A percentile compares a stretch with the other conserved stretches of the same genome.
Evolutionary conservation across 1,139 yeast species (phyloP).

Genomic region (Sugiyamaella neomexicana): DNA sequence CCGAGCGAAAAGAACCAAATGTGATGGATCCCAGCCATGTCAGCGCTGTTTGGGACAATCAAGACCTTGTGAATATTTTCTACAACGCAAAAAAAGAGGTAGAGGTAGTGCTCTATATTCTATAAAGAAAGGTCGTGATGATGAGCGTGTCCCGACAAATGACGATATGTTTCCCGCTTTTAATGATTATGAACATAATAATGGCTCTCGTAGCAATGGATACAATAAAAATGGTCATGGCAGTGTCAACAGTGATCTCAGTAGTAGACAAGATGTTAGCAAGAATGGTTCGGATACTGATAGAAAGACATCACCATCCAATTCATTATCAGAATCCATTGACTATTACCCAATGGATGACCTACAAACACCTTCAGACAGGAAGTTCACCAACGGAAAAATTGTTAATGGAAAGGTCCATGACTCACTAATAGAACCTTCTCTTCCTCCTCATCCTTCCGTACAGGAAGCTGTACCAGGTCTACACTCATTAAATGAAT

Average conservation of each 20-base stretch:
- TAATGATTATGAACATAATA: slow-evolving; percentile 2
- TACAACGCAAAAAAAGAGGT: slow-evolving; percentile 23
- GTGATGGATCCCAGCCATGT: slow-evolving; percentile 45
- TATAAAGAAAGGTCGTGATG: slow-evolving; percentile 5
- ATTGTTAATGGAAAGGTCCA: too few species aligned
- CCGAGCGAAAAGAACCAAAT: slow-evolving; percentile 44
- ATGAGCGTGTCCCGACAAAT: not conserved
- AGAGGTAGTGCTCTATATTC: slow-evolving; percentile 26
- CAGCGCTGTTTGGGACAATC: slow-evolving; percentile 37
- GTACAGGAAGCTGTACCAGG: not conserved
- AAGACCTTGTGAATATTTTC: slow-evolving; percentile 21
- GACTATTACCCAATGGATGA: not conserved
- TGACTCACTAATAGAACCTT: too few species aligned
- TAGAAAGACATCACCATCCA: not conserved
- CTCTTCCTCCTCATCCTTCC: not conserved
- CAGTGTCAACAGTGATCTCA: too few species aligned
- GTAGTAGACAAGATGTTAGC: not conserved
- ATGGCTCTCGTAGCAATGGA: not conserved
- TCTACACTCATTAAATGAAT: not conserved
- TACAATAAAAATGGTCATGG: not conserved
- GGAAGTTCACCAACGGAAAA: not conserved
- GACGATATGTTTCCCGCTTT: not conserved
- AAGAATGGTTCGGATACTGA: not conserved
- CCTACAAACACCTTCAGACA: not conserved
- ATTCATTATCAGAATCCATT: not conserved